phyloP scores from a whole-genome alignment of 2,329 filamentous ascomycete genomes.

The Monilinia fructicola region DNA sequence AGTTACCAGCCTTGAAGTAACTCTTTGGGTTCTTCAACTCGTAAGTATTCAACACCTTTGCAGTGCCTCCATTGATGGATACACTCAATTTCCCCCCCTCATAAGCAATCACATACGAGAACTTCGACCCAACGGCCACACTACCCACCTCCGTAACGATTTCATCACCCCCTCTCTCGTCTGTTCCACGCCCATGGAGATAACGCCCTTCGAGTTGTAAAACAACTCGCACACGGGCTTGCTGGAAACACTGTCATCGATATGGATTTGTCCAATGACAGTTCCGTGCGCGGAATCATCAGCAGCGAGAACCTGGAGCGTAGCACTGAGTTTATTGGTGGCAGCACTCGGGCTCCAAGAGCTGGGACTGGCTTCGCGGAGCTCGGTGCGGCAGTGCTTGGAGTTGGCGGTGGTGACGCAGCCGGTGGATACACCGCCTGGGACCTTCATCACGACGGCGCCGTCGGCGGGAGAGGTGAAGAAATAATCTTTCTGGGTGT shows the following conservation, averaged over 20 bases:
- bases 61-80: conserved; percentile 38
- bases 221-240: conserved; percentile 47
- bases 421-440: conserved; percentile 39
- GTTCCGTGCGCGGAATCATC: conserved; percentile 43
- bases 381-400: conserved; percentile 46
- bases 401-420: conserved; percentile 46
- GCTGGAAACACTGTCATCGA: conserved; percentile 42
- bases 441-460: conserved; percentile 45
- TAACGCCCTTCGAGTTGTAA: conserved; percentile 41
- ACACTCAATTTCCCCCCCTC: conserved; percentile 41
- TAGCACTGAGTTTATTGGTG: conserved; percentile 41
- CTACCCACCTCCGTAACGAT: conserved; percentile 40
- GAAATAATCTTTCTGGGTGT: conserved; percentile 41
- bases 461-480: conserved; percentile 41
- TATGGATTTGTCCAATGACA: conserved; percentile 45
- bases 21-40: conserved; percentile 39
- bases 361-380: conserved; percentile 43
- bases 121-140: conserved; percentile 40
- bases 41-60: conserved; percentile 37
- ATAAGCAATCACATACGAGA: conserved; percentile 45
- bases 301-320: conserved; percentile 38
- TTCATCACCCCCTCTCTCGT: conserved; percentile 40
- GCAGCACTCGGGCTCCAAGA: conserved; percentile 41
- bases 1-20: conserved; percentile 45
- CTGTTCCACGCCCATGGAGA: conserved; percentile 45